Base-by-base conservation (phyloP, 352 stramenopile genomes). In the Peronospora farinosa region DNA sequence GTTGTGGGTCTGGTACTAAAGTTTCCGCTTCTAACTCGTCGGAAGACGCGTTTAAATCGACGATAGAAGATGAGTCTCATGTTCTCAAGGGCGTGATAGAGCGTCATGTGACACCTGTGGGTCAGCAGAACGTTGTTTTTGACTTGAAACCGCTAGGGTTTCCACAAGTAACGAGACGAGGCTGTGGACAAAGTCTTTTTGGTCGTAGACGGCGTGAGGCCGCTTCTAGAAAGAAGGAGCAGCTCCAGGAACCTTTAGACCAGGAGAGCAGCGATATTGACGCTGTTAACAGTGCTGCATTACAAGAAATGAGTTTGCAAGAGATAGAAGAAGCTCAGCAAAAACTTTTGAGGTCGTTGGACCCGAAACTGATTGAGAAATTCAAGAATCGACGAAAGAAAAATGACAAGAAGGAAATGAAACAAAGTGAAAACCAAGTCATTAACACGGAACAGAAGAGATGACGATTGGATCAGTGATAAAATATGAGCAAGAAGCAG, bases 281-380 rank as follows among this genome's bases (percentile, higher is more conserved):
- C 43, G 71, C 65, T 30, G 66, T 72, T 12, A 93, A 90, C 54
- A 46, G 46, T 11, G 67, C 61, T 1, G 64, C 63, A 35, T 48
- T 93, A 38, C 44, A 61, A 40, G 67, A 73, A 36, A 91, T 93
- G 82, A 84, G 75, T 17, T 40, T 63, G 0, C 52, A 69, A 13
- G 79, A 93, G 59, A 91, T 93, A 38, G 40, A 68, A 25, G 69
- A 85, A 46, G 79, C 78, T 0, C 82, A 93, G 43, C 54, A 86
- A 40, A 72, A 91, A 31, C 65, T 93, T 10, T 31, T 74, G 31
- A 62, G 51, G 16, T 74, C 71, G 19, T 49, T 93, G 8, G 78
- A 88, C 44, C 79, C 82, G 15, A 50, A 70, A 32, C 51, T 93
- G 7, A 49, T 91, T 5, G 65, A 69, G 38, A 90, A 86, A 53